These are phyloP conservation scores for Xylaria arbuscula DNA, from an alignment of 2,329 filamentous ascomycete species.

Conservation along the genomic window DNA sequence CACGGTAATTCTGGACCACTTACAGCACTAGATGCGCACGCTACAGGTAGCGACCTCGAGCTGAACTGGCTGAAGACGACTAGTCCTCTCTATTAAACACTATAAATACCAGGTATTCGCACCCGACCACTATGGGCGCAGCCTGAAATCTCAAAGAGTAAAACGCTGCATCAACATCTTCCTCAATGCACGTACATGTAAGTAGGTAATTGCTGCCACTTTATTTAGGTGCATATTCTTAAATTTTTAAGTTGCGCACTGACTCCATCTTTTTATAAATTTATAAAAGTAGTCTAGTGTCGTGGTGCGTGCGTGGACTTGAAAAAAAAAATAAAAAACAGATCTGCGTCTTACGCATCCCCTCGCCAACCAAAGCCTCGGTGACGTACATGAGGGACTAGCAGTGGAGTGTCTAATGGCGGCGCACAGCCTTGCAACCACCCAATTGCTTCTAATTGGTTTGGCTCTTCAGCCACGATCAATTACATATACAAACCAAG, in stretches of 20 bases:
- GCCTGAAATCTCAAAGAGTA: neutral
- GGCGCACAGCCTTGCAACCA: constrained; percentile 10
- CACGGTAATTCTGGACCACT: constrained; percentile 24
- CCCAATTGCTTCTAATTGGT: neutral
- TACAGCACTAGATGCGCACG: neutral
- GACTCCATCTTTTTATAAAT: neutral
- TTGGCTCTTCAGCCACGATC: neutral
- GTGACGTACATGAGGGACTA: constrained; percentile 15
- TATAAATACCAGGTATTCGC: neutral
- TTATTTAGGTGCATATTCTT: neutral
- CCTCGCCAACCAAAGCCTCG: constrained; percentile 22
- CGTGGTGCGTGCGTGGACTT: neutral
- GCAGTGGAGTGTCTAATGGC: neutral
- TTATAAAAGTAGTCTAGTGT: neutral
- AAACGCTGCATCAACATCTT: neutral
- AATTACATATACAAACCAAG: neutral
- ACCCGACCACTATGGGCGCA: neutral
- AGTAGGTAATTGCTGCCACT: neutral
- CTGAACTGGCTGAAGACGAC: constrained; percentile 24
- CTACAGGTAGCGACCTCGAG: constrained; percentile 22
- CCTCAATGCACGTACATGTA: neutral
- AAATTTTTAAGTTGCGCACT: neutral
- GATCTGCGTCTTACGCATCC: neutral
- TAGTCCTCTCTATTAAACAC: too few relatives aligned
- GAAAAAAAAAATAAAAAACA: neutral